phyloP scores from a whole-genome alignment of 495 filamentous ascomycete species.

The Penicillium canescens region DNA sequence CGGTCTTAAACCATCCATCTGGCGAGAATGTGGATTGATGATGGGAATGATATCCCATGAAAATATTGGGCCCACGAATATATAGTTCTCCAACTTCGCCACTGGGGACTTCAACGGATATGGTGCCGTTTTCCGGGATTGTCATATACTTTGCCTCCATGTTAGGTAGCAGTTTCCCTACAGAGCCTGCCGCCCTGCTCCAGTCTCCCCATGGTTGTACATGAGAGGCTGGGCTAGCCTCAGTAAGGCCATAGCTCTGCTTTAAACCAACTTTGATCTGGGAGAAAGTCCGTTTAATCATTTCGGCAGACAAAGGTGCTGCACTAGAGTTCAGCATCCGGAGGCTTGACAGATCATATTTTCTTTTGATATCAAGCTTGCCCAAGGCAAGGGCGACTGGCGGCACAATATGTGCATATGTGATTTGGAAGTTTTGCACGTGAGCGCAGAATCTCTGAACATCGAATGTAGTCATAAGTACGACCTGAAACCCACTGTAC shows the following conservation, averaged over 20 bases:
- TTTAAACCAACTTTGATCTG: constrained; percentile 74
- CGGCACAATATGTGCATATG: constrained; percentile 82
- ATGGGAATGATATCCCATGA: constrained; percentile 75
- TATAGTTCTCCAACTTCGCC: constrained; percentile 70
- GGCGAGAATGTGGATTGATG: constrained; percentile 64
- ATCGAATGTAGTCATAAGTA: constrained; percentile 85
- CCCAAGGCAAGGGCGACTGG: constrained; percentile 79
- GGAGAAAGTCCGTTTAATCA: constrained; percentile 77
- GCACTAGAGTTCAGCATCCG: constrained; percentile 89
- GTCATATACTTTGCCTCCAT: constrained; percentile 77
- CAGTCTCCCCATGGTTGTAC: constrained; percentile 75
- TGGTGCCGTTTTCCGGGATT: constrained; percentile 52
- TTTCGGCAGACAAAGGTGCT: constrained; percentile 80
- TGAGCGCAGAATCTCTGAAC: constrained; percentile 75
- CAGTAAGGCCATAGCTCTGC: constrained; percentile 87
- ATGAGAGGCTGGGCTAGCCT: constrained; percentile 61
- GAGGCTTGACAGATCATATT: constrained; percentile 78
- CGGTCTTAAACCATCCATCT: constrained; percentile 65
- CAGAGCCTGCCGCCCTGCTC: constrained; percentile 75
- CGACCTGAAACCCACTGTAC: constrained; percentile 62
- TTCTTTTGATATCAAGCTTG: constrained; percentile 73
- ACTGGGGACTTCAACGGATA: constrained; percentile 56
- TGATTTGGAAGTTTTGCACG: constrained; percentile 75
- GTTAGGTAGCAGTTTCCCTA: constrained; percentile 78
- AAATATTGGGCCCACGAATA: constrained; percentile 62